phyloP scores from a whole-genome alignment of 768 basidiomycete species.

The Suillus cothurnatus region DNA sequence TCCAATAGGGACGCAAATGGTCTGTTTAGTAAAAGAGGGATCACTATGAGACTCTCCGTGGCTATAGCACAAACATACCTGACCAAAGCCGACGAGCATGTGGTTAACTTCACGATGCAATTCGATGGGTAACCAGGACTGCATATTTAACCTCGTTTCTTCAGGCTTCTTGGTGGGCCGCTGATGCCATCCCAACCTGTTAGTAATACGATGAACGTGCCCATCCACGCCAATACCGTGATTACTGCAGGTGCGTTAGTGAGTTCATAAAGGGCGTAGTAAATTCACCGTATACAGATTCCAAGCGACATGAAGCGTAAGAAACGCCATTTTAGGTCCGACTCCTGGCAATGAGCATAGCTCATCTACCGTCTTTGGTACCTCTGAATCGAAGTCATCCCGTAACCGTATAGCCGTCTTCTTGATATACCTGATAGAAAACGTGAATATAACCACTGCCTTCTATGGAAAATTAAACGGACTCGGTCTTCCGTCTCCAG shows the following conservation, averaged over 20 bases:
- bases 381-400: constrained; percentile 78
- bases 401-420: constrained; percentile 68
- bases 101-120: constrained; percentile 78
- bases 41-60: not conserved
- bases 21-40: constrained; percentile 38
- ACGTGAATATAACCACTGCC: not conserved
- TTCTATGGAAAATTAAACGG: constrained; percentile 27
- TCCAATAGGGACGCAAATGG: constrained; percentile 63
- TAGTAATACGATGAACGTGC: constrained; percentile 95
- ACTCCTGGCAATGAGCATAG: constrained; percentile 88
- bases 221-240: constrained; percentile 94
- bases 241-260: constrained; percentile 50
- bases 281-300: constrained; percentile 48
- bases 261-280: not conserved
- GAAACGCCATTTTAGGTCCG: constrained; percentile 96
- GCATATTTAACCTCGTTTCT: constrained; percentile 77
- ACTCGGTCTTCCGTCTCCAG: constrained; percentile 88
- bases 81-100: constrained; percentile 82
- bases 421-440: constrained; percentile 62
- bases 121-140: constrained; percentile 82
- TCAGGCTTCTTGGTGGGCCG: constrained; percentile 85
- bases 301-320: constrained; percentile 85
- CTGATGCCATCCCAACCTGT: constrained; percentile 90
- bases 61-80: constrained; percentile 45
- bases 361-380: constrained; percentile 87